Evolutionary conservation across 2,329 filamentous ascomycete species (phyloP).

Genomic region (Colletotrichum graminicola): DNA sequence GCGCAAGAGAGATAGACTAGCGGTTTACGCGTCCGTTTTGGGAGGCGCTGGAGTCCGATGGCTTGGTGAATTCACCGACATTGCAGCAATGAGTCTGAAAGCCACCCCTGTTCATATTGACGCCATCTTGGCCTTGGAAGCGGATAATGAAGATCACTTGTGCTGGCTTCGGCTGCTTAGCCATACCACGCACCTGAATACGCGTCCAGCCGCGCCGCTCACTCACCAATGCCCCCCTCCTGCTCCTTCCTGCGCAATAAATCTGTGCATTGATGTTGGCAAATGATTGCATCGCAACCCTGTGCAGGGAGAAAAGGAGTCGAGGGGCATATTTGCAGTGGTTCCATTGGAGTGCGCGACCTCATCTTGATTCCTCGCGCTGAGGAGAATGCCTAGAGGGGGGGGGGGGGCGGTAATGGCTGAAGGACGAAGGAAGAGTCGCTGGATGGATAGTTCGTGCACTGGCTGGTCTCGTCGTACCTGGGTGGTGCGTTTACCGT

Average conservation of each 20-base stretch:
- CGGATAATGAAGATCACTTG: background rate
- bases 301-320: background rate
- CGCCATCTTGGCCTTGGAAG: background rate
- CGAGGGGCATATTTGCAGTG: background rate
- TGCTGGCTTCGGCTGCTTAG: background rate
- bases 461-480: background rate
- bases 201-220: background rate
- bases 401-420: slow-evolving; percentile 17
- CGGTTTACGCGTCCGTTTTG: slow-evolving; percentile 4
- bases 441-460: background rate
- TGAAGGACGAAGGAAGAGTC: slow-evolving; percentile 18
- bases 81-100: background rate
- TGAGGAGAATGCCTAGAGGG: background rate
- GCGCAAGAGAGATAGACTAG: background rate
- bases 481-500: background rate
- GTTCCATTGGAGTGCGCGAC: slow-evolving; percentile 10
- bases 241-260: background rate
- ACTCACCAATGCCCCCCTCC: background rate
- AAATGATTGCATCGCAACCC: slow-evolving; percentile 23
- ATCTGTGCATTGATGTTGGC: background rate
- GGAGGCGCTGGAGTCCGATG: slow-evolving; percentile 17
- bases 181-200: background rate
- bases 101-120: no score
- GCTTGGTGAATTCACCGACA: slow-evolving; percentile 1
- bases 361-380: slow-evolving; percentile 1